phyloP scores from a whole-genome alignment of 1,284 basidiomycete genomes.

The Xerocomus nothofagi region DNA sequence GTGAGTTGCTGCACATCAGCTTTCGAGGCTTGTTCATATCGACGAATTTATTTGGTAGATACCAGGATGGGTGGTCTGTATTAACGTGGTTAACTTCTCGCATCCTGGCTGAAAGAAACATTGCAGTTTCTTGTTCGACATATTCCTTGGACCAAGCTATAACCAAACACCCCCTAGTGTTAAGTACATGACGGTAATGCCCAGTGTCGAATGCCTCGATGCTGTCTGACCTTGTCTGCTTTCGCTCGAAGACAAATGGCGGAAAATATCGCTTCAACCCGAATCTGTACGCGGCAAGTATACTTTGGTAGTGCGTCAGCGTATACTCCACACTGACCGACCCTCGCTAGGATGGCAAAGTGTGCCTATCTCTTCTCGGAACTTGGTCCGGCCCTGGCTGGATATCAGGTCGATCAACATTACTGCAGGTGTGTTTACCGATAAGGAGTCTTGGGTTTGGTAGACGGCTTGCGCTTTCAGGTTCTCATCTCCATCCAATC shows the following conservation, averaged over 20 bases:
- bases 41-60: slow-evolving; percentile 42
- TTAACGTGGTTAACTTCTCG: not conserved
- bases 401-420: slow-evolving; percentile 81
- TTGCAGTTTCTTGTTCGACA: slow-evolving; percentile 77
- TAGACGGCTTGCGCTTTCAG: slow-evolving; percentile 38
- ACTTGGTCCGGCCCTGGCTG: slow-evolving; percentile 92
- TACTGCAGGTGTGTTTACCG: slow-evolving; percentile 60
- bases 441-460: not conserved
- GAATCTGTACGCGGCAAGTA: slow-evolving; percentile 80
- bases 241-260: slow-evolving; percentile 67
- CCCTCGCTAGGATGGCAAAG: slow-evolving; percentile 74
- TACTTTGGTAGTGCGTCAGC: not conserved
- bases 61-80: slow-evolving; percentile 79
- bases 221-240: slow-evolving; percentile 10
- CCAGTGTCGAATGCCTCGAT: not conserved
- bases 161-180: slow-evolving; percentile 80
- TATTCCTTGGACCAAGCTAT: slow-evolving; percentile 82
- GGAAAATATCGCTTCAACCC: slow-evolving; percentile 90
- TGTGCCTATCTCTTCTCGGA: slow-evolving; percentile 87
- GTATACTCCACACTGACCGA: slow-evolving; percentile 1
- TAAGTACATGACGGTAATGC: slow-evolving; percentile 82
- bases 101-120: slow-evolving; percentile 23
- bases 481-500: slow-evolving; percentile 92
- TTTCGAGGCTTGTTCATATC: not conserved
- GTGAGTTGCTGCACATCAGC: slow-evolving; percentile 48